Percentiles rank a stretch among this genome's conserved stretches.
Evolutionary conservation across 2,329 filamentous ascomycete genomes (phyloP).

Genomic region (Furcasterigmium sp.): DNA sequence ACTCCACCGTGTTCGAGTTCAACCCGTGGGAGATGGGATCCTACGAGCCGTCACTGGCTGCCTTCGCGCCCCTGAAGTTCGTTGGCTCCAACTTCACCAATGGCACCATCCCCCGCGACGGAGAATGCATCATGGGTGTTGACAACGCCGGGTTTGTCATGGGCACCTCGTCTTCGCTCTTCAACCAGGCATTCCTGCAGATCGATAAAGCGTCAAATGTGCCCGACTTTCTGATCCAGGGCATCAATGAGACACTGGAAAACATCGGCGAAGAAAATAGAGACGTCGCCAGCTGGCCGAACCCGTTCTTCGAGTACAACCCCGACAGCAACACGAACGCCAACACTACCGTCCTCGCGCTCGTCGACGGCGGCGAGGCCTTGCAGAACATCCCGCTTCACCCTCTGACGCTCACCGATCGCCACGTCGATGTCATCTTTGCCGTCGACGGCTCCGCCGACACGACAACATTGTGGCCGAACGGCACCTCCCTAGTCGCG

Average conservation of each 20-base stretch:
- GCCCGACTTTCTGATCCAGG: constrained; percentile 43
- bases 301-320: constrained; percentile 69
- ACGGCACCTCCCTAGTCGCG: constrained; percentile 68
- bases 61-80: constrained; percentile 65
- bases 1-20: constrained; percentile 73
- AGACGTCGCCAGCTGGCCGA: constrained; percentile 72
- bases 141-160: constrained; percentile 81
- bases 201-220: constrained; percentile 39
- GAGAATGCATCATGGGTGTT: constrained; percentile 68
- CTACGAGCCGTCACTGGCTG: constrained; percentile 67
- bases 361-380: constrained; percentile 67
- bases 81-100: constrained; percentile 67
- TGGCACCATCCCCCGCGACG: constrained; percentile 50
- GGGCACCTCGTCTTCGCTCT: constrained; percentile 79
- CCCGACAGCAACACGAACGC: constrained; percentile 54
- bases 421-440: constrained; percentile 74
- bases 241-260: constrained; percentile 46
- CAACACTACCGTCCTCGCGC: constrained; percentile 48
- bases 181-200: constrained; percentile 70
- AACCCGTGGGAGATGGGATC: constrained; percentile 76
- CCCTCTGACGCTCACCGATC: constrained; percentile 69
- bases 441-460: constrained; percentile 76
- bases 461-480: constrained; percentile 64
- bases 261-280: constrained; percentile 53
- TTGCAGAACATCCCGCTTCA: constrained; percentile 58